Evolutionary conservation across 1,284 basidiomycete genomes (phyloP), one percentile per base, ranked within the genome.

Genomic region (Trametes sp.): DNA sequence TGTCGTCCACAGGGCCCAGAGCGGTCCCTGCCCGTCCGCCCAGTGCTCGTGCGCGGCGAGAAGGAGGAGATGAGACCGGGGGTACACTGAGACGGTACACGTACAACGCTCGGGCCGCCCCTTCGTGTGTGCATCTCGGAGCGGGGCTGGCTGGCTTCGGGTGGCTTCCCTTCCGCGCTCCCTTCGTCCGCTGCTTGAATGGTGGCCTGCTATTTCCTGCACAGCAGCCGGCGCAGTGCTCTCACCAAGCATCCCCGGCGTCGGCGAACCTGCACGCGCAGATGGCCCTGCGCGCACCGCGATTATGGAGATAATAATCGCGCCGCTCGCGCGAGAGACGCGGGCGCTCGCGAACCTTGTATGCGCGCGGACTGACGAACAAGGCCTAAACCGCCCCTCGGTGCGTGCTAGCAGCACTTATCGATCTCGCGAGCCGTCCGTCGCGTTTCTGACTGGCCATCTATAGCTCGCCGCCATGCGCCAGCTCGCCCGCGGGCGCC

Each of bases 151-250:
- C 48, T 29, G 26, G 26, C 45, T 28, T 28, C 45, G 9, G 11
- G 36, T 33, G 35, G 35, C 51, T 53, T 53, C 51, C 51, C 24
- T 38, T 26, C 16, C 11, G 11, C 36, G 51, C 51, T 38, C 51
- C 41, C 35, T 53, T 38, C 51, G 51, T 36, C 35, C 36, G 51
- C 51, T 38, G 51, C 51, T n/a, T n/a, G n/a, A 53, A 53, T 53
- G 51, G 51, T 53, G 41, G 51, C 51, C 21, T 38, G 51, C 51
- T 53, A 53, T 53, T 53, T 38, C 36, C 35, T 41, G 35, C 36
- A 38, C 51, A 28, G 35, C 51, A 36, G 35, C 35, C 33, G 51
- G 33, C 51, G 51, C 23, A 10, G 23, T 41, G 35, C 31, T 36
- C 35, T 49, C 48, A 31, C 48, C 19, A 28, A 49, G 48, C 48